Evolutionary conservation across 345 rosid species (phyloP).

Genomic region (Eucalyptus lansdowneana): DNA sequence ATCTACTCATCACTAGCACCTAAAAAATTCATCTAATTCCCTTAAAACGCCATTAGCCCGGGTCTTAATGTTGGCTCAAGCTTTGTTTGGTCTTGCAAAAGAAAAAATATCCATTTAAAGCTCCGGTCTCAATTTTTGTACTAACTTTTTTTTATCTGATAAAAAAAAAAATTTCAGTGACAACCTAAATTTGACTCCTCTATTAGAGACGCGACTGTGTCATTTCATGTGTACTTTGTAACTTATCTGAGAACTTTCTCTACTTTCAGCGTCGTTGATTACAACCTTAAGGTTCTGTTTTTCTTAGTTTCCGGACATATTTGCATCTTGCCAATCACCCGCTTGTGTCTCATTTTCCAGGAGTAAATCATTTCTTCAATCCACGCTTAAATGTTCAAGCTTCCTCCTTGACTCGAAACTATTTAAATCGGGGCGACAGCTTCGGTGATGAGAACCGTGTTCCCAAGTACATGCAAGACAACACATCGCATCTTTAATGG

Average conservation of each 20-base stretch:
- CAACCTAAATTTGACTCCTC: not conserved
- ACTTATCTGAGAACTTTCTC: not conserved
- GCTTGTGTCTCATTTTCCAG: not conserved
- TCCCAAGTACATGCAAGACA: not conserved
- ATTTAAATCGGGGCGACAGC: not conserved
- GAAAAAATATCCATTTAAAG: not conserved
- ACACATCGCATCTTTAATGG: not conserved
- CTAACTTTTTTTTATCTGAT: not conserved
- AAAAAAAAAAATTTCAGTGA: not conserved
- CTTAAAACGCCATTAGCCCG: not conserved
- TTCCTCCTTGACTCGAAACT: not conserved
- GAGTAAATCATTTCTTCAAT: not conserved
- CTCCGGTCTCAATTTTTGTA: not conserved
- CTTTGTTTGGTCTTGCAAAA: not conserved
- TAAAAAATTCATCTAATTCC: not conserved
- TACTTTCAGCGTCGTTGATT: not conserved
- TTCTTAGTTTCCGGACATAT: not conserved
- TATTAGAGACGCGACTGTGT: not conserved
- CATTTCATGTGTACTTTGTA: not conserved
- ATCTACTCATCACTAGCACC: not conserved
- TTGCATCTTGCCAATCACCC: not conserved
- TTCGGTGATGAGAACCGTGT: accelerated
- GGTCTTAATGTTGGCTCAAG: not conserved
- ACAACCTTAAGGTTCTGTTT: not conserved
- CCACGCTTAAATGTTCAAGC: not conserved